Percentiles rank a stretch among this genome's conserved stretches.
Evolutionary conservation across 352 stramenopile genomes (phyloP).

Genomic region (Globisporangium polare): DNA sequence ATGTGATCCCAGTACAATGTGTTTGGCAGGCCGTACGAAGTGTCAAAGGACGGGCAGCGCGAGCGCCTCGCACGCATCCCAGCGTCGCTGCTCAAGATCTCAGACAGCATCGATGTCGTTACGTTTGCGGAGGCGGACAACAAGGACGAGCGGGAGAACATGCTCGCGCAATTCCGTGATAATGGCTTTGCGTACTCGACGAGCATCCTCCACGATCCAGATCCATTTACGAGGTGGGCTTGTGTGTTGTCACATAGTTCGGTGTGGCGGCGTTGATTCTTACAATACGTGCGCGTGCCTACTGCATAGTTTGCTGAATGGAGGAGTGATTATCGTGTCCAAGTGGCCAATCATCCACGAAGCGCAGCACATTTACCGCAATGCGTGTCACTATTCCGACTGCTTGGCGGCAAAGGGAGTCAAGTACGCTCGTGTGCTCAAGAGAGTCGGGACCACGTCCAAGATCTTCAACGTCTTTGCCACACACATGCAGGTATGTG

Average conservation of each 20-base stretch:
- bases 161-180: slow-evolving; percentile 55
- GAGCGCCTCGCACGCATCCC: slow-evolving; percentile 65
- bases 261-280: not conserved
- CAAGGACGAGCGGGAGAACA: slow-evolving; percentile 39
- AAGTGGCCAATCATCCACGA: slow-evolving; percentile 78
- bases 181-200: slow-evolving; percentile 63
- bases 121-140: slow-evolving; percentile 75
- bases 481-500: slow-evolving; percentile 74
- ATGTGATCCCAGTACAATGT: slow-evolving; percentile 66
- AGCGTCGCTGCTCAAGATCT: slow-evolving; percentile 38
- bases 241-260: not conserved
- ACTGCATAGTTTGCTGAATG: slow-evolving; percentile 55
- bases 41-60: slow-evolving; percentile 66
- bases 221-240: slow-evolving; percentile 67
- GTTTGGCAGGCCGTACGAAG: slow-evolving; percentile 63
- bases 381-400: slow-evolving; percentile 79
- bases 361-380: slow-evolving; percentile 73
- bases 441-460: slow-evolving; percentile 35
- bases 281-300: not conserved
- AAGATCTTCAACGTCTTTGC: slow-evolving; percentile 87
- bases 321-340: slow-evolving; percentile 76
- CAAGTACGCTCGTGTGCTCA: slow-evolving; percentile 77
- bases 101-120: slow-evolving; percentile 59
- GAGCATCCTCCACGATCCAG: slow-evolving; percentile 64
- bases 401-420: slow-evolving; percentile 80